Evolutionary conservation across 2,329 filamentous ascomycete genomes (phyloP).

Genomic region (Trichoderma harzianum): DNA sequence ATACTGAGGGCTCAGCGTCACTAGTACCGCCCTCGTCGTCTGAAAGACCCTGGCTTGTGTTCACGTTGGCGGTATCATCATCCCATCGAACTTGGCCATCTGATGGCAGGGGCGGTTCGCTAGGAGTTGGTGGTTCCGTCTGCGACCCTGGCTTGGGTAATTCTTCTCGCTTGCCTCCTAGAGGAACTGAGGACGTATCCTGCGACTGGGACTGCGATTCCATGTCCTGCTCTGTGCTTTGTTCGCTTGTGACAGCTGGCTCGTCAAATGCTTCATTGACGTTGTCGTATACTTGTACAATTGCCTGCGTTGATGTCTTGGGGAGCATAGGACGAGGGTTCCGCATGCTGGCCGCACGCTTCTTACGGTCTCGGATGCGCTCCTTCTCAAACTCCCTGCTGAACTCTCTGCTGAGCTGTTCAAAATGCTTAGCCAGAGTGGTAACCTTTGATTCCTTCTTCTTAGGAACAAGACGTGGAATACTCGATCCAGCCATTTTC

Average conservation of each 20-base stretch:
- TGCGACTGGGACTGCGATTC: conserved; percentile 17
- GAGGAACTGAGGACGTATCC: conserved; percentile 25
- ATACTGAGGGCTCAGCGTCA: conserved; percentile 66
- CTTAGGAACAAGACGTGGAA: conserved; percentile 81
- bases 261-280: conserved; percentile 91
- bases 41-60: conserved; percentile 53
- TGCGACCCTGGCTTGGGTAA: conserved; percentile 25
- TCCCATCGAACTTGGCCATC: conserved; percentile 28
- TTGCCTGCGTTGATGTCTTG: conserved; percentile 87
- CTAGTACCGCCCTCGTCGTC: conserved; percentile 67
- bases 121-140: conserved; percentile 22
- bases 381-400: conserved; percentile 97
- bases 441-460: conserved; percentile 77
- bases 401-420: conserved; percentile 93
- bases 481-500: conserved; percentile 66
- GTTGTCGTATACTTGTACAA: conserved; percentile 93
- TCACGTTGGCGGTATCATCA: conserved; percentile 29
- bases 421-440: conserved; percentile 90
- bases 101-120: conserved; percentile 23
- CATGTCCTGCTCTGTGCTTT: conserved; percentile 25
- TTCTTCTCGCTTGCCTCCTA: conserved; percentile 27
- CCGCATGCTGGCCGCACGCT: conserved; percentile 71
- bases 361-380: conserved; percentile 77
- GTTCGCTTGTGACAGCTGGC: conserved; percentile 57
- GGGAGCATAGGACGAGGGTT: conserved; percentile 77